Evolutionary conservation across 768 basidiomycete species (phyloP), one percentile per base, ranked within the genome.

Genomic region (Xanthoconium stramineum): DNA sequence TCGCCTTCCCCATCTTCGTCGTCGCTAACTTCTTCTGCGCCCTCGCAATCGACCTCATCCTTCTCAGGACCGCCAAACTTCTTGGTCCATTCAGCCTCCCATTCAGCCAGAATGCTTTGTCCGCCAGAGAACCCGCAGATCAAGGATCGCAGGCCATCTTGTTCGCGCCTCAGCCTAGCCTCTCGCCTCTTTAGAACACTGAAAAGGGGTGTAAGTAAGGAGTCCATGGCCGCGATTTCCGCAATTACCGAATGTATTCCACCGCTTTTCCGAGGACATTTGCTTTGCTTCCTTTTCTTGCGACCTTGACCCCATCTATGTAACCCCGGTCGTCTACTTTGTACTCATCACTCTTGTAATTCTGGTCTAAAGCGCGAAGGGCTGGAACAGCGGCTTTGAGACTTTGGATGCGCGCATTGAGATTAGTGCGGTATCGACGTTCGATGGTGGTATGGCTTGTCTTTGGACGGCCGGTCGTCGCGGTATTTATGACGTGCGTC

Each of bases 361-460:
- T 71, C 59, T 82, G 79, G 58, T 92, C 90, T 6, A 92, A 76
- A 17, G 90, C 84, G 5, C 91, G 86, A 38, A 94, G 79, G 0
- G 91, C 91, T 6, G 91, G 91, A 2, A 94, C 90, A 13, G 91
- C 85, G 65, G 84, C 82, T 57, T 88, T 85, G 47, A 94, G 76
- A 51, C 83, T 84, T 56, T 89, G 87, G 33, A 94, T 93, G 47
- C 91, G 86, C 0, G 90, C 88, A 61, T 94, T 94, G 44, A 94
- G 78, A 67, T 94, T 94, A 1, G 91, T 93, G 53, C 91, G 86
- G 70, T 94, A 94, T 40, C 91, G 81, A 11, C 91, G 81, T 71
- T 94, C 91, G 57, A 94, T 93, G 20, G 91, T 92, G 5, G 91
- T 94, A 66, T 94, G 91, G 62, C 87, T 88, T 0, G 91, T 93